These are phyloP conservation scores for Penicillium paneum DNA, from an alignment of 2,329 filamentous ascomycete genomes.

Conservation along the genomic window DNA sequence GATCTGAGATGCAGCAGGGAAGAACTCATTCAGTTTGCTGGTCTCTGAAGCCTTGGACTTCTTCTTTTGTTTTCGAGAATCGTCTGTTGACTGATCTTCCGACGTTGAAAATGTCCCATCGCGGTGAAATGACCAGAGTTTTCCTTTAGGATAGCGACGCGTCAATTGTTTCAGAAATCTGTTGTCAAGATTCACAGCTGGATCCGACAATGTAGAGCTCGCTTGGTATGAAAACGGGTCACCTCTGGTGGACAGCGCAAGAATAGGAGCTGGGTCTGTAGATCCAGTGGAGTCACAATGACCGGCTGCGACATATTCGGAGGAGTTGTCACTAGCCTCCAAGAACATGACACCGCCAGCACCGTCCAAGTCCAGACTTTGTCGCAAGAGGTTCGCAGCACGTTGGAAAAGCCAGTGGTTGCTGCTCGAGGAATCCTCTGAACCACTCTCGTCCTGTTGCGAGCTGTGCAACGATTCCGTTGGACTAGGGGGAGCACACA, in stretches of 20 bases:
- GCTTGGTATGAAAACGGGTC: not conserved
- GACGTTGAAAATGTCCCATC: constrained; percentile 16
- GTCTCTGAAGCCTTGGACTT: constrained; percentile 2
- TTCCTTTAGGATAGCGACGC: constrained; percentile 14
- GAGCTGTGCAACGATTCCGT: not conserved
- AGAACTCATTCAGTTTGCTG: constrained; percentile 13
- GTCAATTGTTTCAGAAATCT: constrained; percentile 10
- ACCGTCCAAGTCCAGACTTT: constrained; percentile 15
- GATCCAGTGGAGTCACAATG: not conserved
- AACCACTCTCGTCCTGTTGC: not conserved
- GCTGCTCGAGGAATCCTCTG: not conserved
- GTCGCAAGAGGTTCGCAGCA: constrained; percentile 20
- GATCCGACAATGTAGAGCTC: not conserved
- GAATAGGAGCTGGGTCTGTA: constrained; percentile 6
- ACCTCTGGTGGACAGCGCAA: constrained; percentile 11
- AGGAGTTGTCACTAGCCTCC: constrained; percentile 4
- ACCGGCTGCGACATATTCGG: constrained; percentile 4
- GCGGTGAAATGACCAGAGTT: constrained; percentile 16
- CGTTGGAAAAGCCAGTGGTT: constrained; percentile 19
- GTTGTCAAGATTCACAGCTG: constrained; percentile 12
- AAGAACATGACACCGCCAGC: constrained; percentile 15
- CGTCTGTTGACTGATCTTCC: constrained; percentile 30
- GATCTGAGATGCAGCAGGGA: constrained; percentile 25
- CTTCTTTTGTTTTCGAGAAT: constrained; percentile 41
- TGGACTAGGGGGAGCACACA: not conserved